Evolutionary conservation across 495 filamentous ascomycete genomes (phyloP).

Genomic region (Talaromyces stipitatus): DNA sequence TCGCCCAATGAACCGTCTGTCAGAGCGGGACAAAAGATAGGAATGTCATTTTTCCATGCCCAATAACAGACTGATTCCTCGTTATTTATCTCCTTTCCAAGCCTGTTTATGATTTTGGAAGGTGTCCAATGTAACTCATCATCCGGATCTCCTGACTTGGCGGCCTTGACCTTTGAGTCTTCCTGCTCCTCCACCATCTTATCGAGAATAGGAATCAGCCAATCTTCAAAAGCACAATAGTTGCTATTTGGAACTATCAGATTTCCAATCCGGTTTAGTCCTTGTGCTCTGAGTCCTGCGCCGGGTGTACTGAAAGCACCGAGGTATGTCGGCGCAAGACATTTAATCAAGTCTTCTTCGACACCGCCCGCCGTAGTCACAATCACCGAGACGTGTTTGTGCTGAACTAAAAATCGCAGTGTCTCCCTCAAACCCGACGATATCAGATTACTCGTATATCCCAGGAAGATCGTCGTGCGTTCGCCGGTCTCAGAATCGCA

Average conservation of each 20-base stretch:
- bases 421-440: conserved; percentile 90
- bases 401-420: conserved; percentile 83
- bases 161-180: conserved; percentile 44
- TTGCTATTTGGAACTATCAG: conserved; percentile 94
- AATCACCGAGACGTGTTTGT: conserved; percentile 82
- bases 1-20: conserved; percentile 93
- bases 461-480: conserved; percentile 87
- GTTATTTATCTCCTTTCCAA: conserved; percentile 89
- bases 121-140: conserved; percentile 83
- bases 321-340: conserved; percentile 86
- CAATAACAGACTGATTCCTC: conserved; percentile 86
- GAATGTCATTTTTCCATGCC: conserved; percentile 89
- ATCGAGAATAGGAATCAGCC: conserved; percentile 88
- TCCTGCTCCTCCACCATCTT: conserved; percentile 91
- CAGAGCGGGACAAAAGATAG: conserved; percentile 91
- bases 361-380: conserved; percentile 96
- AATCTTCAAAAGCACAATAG: conserved; percentile 96
- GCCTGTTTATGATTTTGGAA: conserved; percentile 71
- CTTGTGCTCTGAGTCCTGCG: conserved; percentile 66
- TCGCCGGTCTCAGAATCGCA: conserved; percentile 63
- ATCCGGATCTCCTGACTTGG: conserved; percentile 46
- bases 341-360: conserved; percentile 98
- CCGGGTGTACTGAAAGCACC: conserved; percentile 73
- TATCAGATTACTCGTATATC: conserved; percentile 94
- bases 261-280: conserved; percentile 93